Conservation (phyloP, 73 alveolate species). For the Tetrahymena elliotti region DNA sequence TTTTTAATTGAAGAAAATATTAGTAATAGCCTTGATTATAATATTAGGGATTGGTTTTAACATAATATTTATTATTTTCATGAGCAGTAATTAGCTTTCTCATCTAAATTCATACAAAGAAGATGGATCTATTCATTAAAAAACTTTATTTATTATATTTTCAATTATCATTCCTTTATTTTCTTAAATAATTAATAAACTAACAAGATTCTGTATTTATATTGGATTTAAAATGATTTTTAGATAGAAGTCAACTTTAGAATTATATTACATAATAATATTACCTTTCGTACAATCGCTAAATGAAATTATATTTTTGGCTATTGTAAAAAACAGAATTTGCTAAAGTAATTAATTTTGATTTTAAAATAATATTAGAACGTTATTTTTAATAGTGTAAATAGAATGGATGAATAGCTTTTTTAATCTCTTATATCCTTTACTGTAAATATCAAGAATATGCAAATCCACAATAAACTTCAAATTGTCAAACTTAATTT, state of each 20-base stretch:
- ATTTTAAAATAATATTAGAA: neutral
- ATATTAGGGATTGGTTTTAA: neutral
- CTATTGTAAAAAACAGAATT: neutral
- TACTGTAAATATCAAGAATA: neutral
- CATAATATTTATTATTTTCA: too few relatives aligned
- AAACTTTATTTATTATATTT: neutral
- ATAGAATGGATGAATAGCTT: neutral
- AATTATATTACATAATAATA: neutral
- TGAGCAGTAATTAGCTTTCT: neutral
- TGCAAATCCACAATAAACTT: neutral
- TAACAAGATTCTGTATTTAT: neutral
- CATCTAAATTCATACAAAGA: neutral
- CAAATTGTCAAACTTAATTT: neutral
- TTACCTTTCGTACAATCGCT: neutral
- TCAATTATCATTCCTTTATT: neutral
- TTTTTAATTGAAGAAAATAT: too few relatives aligned
- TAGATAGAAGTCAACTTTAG: neutral
- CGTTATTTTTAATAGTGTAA: neutral
- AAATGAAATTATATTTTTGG: neutral
- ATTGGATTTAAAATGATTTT: neutral
- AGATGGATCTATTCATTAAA: neutral
- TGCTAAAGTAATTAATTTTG: neutral
- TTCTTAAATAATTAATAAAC: neutral
- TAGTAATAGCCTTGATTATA: too few relatives aligned
- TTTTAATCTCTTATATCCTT: neutral